These are phyloP conservation scores for Fusarium avenaceum DNA, from an alignment of 2,329 filamentous ascomycete genomes.

Conservation along the genomic window DNA sequence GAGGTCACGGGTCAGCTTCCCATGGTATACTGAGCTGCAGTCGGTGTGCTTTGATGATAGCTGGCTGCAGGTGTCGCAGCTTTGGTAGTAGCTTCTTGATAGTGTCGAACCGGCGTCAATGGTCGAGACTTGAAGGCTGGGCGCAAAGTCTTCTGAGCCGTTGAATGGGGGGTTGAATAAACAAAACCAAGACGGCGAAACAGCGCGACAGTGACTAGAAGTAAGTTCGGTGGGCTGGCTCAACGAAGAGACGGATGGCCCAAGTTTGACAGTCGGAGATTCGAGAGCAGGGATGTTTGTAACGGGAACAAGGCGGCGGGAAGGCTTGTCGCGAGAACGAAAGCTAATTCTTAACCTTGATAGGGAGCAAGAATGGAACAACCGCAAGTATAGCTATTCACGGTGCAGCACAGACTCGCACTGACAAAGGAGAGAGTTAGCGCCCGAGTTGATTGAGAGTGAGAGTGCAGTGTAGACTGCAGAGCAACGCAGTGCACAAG, in stretches of 20 bases:
- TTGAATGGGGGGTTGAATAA: conserved; percentile 14
- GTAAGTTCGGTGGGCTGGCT: conserved; percentile 29
- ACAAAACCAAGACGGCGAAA: conserved; percentile 17
- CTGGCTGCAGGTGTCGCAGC: conserved; percentile 40
- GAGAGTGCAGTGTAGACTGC: neutral
- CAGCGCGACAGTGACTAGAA: conserved; percentile 32
- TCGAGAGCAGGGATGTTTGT: conserved; percentile 31
- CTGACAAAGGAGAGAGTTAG: conserved; percentile 30
- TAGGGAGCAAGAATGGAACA: conserved; percentile 20
- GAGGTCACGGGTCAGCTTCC: conserved; percentile 46
- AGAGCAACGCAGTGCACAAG: conserved; percentile 36
- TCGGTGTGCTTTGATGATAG: conserved; percentile 44
- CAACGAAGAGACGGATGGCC: conserved; percentile 12
- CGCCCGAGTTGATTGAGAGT: conserved; percentile 8
- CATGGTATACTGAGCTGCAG: conserved; percentile 45
- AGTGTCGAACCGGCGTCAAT: conserved; percentile 42
- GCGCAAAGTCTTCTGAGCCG: conserved; percentile 23
- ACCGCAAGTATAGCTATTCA: conserved; percentile 20
- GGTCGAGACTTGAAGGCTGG: conserved; percentile 32
- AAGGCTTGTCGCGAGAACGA: conserved; percentile 19
- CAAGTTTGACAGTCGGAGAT: conserved; percentile 29
- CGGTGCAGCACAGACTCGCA: conserved; percentile 45
- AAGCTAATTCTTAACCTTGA: conserved; percentile 21
- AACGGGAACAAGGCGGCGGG: conserved; percentile 39
- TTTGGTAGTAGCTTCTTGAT: conserved; percentile 45